phyloP scores from a whole-genome alignment of 306 rosid species.

The Hippophae rhamnoides region DNA sequence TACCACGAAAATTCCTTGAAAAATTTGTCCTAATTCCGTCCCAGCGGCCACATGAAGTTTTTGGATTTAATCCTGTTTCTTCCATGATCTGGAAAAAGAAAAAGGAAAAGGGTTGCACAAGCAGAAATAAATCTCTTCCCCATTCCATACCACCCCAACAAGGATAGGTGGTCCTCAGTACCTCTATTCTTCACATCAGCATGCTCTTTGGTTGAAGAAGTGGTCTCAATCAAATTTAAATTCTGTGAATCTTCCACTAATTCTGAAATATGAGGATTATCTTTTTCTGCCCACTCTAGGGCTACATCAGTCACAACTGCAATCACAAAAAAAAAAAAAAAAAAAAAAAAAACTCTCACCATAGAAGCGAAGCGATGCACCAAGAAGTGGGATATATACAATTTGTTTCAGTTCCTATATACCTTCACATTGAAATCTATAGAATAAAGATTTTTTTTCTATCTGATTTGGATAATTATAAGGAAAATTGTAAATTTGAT shows the following conservation, averaged over 20 bases:
- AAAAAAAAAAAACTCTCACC: conserved; percentile 81
- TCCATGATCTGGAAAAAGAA: conserved; percentile 66
- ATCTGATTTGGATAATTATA: too few relatives aligned
- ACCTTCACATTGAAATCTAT: conserved; percentile 35
- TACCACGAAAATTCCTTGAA: too few relatives aligned
- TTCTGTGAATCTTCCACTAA: conserved; percentile 36
- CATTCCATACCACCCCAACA: conserved; percentile 61
- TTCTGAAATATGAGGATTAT: conserved; percentile 54
- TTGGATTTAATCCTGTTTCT: conserved; percentile 81
- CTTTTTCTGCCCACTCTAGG: conserved; percentile 66
- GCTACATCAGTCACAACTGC: conserved; percentile 82
- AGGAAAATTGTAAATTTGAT: too few relatives aligned
- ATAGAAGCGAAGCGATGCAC: conserved; percentile 78
- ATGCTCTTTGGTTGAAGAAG: conserved; percentile 24
- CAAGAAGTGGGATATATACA: conserved; percentile 97
- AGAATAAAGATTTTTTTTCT: too few relatives aligned
- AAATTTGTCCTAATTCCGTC: conserved; percentile 12
- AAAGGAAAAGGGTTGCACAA: conserved; percentile 76
- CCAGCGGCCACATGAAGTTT: conserved; percentile 71
- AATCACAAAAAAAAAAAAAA: too few relatives aligned
- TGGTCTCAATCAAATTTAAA: conserved; percentile 14
- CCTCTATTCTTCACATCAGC: conserved; percentile 18
- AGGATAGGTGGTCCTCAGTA: conserved; percentile 66
- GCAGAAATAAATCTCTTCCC: conserved; percentile 81
- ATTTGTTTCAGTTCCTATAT: conserved; percentile 87